Percentiles rank a stretch among this genome's conserved stretches.
These are phyloP conservation scores for Penicillium sp. DNA, from an alignment of 2,329 filamentous ascomycete genomes.

Conservation along the genomic window DNA sequence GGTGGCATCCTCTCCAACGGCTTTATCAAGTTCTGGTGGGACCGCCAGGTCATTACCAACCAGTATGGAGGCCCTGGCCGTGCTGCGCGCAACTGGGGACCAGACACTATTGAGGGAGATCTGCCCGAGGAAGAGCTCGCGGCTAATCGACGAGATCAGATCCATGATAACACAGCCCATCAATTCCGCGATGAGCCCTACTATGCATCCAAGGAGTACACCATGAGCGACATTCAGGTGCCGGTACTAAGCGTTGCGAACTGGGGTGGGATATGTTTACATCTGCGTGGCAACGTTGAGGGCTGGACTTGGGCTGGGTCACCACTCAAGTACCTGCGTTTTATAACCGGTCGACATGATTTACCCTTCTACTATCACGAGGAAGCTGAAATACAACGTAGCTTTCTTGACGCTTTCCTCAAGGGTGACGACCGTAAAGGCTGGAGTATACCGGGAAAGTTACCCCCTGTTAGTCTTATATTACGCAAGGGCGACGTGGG, in stretches of 20 bases:
- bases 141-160: slow-evolving; percentile 2
- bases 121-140: slow-evolving; percentile 14
- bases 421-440: slow-evolving; percentile 57
- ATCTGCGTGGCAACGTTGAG: not conserved
- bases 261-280: not conserved
- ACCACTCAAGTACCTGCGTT: slow-evolving; percentile 52
- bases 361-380: slow-evolving; percentile 69
- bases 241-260: not conserved
- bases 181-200: not conserved
- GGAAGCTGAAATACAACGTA: slow-evolving; percentile 63
- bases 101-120: slow-evolving; percentile 22
- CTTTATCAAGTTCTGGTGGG: slow-evolving; percentile 65
- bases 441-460: slow-evolving; percentile 47
- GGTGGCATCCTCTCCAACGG: slow-evolving; percentile 58
- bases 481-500: slow-evolving; percentile 65
- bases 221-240: not conserved
- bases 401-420: slow-evolving; percentile 68
- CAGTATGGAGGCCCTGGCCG: slow-evolving; percentile 27
- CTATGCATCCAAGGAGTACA: not conserved
- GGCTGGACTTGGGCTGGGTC: not conserved
- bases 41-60: slow-evolving; percentile 58
- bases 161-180: not conserved
- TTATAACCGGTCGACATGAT: slow-evolving; percentile 68
- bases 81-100: slow-evolving; percentile 19
- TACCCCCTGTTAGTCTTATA: slow-evolving; percentile 58